Evolutionary conservation across 768 basidiomycete genomes (phyloP), one percentile per base, ranked within the genome.

Genomic region (Collybia mongolica): DNA sequence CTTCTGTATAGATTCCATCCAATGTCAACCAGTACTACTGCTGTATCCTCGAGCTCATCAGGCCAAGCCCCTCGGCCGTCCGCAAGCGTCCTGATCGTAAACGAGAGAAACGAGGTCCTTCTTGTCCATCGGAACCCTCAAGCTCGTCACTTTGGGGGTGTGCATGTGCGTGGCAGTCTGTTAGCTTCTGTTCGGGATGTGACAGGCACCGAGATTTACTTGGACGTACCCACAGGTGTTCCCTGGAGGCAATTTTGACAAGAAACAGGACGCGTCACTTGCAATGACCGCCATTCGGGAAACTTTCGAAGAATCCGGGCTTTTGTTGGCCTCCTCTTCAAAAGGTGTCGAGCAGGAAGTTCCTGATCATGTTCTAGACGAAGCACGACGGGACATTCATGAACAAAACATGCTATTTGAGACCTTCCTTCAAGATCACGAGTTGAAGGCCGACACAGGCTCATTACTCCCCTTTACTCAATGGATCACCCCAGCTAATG

Each of bases 261-360:
- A 71, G 42, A 66, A 70, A 48, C 84, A 88, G 55, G 87, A 88
- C 56, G 59, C 61, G 5, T 80, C 80, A 8, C 61, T 85, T 17
- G 63, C 64, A 26, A 72, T 83, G 50, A 88, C 86, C 12, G 88
- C 86, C 3, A 82, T 89, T 39, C 75, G 88, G 15, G 87, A 90
- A 66, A 84, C 86, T 0, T 89, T 90, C 51, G 88, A 90, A 59
- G 88, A 90, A 60, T 76, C 86, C 2, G 88, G 87, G 1, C 64
- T 89, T 23, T 64, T 89, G 12, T 63, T 89, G 12, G 84, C 83
- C 9, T 79, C 80, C 11, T 59, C 72, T 0, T 48, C 51, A 18
- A 42, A 51, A 23, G 39, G 48, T n/a, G 42, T 46, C 26, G 49
- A 55, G 43, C 43, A 51, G 14, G 42, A 51, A 8, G 61, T 72